Percentiles rank a stretch among this genome's conserved stretches.
These are phyloP conservation scores for Fallopia convolvulus DNA, from an alignment of 148 eudicot species.

Conservation along the genomic window DNA sequence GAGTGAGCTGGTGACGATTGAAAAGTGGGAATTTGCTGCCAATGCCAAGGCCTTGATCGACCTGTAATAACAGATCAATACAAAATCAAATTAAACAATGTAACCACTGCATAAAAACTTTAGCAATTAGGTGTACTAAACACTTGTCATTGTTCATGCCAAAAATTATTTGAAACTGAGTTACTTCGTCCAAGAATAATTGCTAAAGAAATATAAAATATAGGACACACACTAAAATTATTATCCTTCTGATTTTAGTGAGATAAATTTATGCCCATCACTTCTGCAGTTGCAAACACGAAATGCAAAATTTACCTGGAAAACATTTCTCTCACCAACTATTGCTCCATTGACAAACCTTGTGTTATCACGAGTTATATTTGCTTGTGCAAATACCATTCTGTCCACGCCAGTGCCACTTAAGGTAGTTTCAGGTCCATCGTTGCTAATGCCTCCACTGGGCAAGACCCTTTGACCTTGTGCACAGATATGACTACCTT, in stretches of 20 bases:
- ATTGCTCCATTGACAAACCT: constrained; percentile 91
- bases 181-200: not conserved
- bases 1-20: constrained; percentile 82
- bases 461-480: constrained; percentile 89
- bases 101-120: too few species aligned
- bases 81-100: not conserved
- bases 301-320: constrained; percentile 53
- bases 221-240: not conserved
- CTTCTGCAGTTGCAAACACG: not conserved
- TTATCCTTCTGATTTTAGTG: not conserved
- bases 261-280: not conserved
- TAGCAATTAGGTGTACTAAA: too few species aligned
- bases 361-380: constrained; percentile 91
- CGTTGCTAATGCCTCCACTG: constrained; percentile 86
- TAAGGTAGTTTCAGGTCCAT: constrained; percentile 98
- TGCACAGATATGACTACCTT: constrained; percentile 64
- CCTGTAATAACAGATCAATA: constrained; percentile 35
- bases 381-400: constrained; percentile 87
- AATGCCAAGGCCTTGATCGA: constrained; percentile 93
- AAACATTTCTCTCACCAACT: constrained; percentile 93
- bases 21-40: constrained; percentile 88
- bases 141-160: too few species aligned
- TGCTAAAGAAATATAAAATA: not conserved
- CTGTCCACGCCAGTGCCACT: constrained; percentile 93
- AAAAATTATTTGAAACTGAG: not conserved